Evolutionary conservation across 805 yeast genomes (phyloP).

Genomic region (Priceomyces fermenticarens): DNA sequence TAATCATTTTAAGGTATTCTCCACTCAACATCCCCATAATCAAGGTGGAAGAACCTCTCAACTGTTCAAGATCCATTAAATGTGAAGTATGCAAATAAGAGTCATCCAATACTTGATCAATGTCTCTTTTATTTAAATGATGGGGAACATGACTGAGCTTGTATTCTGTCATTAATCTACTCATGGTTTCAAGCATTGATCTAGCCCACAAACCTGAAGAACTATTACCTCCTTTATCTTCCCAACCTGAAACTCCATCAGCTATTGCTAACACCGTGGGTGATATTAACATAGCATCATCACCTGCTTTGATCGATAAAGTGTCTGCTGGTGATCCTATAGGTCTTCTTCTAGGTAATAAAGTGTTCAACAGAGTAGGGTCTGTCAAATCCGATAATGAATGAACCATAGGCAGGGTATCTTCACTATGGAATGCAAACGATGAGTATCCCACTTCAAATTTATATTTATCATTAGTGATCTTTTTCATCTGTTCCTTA

Average conservation of each 20-base stretch:
- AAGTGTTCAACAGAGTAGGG: conserved; percentile 41
- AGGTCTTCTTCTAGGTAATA: conserved; percentile 49
- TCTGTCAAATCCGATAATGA: conserved; percentile 52
- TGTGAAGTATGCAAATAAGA: conserved; percentile 47
- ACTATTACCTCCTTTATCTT: conserved; percentile 37
- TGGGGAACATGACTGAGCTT: conserved; percentile 36
- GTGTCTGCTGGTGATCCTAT: conserved; percentile 54
- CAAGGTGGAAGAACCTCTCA: conserved; percentile 50
- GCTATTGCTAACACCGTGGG: conserved; percentile 53
- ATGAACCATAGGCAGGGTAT: conserved; percentile 38
- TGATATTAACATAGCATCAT: conserved; percentile 55
- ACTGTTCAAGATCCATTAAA: conserved; percentile 46
- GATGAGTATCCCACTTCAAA: conserved; percentile 45
- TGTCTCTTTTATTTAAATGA: conserved; percentile 38
- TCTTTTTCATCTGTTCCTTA: conserved; percentile 33
- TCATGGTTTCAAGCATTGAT: conserved; percentile 49
- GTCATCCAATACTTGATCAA: conserved; percentile 43
- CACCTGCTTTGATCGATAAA: conserved; percentile 51
- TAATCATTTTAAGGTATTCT: conserved; percentile 42
- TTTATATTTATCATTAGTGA: conserved; percentile 38
- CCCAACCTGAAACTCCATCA: conserved; percentile 60
- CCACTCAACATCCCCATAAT: conserved; percentile 48
- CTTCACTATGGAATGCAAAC: conserved; percentile 46
- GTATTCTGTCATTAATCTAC: conserved; percentile 44
- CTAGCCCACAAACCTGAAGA: conserved; percentile 54